Base-by-base conservation (phyloP, 257 asterid genomes). In the Solanum habrochaites region DNA sequence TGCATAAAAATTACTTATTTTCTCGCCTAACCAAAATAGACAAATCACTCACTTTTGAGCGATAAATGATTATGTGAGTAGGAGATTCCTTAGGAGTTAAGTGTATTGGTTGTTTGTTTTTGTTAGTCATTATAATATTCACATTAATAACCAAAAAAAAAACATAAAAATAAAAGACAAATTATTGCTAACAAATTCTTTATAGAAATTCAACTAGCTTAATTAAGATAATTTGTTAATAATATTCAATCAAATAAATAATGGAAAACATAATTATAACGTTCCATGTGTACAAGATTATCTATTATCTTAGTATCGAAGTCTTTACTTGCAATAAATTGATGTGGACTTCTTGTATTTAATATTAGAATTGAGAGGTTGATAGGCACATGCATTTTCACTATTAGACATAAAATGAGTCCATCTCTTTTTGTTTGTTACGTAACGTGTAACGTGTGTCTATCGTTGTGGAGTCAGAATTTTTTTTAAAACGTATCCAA, bases 391-490 rank as follows among this genome's bases (percentile, higher is more conserved):
- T 58, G 66, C 12, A 21, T 58, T 58, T 58, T 21, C 27, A 58
- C 66, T 8, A 58, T 21, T 58, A 8, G 66, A 58, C 66, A 21
- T 18, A 56, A 20, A 58, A 58, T 58, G 66, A 58, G 25, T 58
- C 66, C 66, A 20, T 20, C 4, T 58, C 21, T 58, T 58, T 20
- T 58, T 20, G 66, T 58, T 20, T 20, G 66, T 58, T 58, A 58
- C 11, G 11, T 58, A 20, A 52, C 62, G 23, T 52, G 23, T n/a
- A n/a, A n/a, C n/a, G n/a, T n/a, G n/a, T n/a, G n/a, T n/a, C n/a
- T n/a, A n/a, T n/a, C n/a, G n/a, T n/a, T n/a, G n/a, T n/a, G n/a
- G 35, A 32, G 5, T 0, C 5, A 32, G 4, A 0, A 0, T 3
- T 32, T 32, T n/a, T 32, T 32, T 32, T 32, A 32, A 32, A 32